Percentiles rank a stretch among this genome's conserved stretches.
Evolutionary conservation across 805 yeast genomes (phyloP).

Genomic region (Tetrapisispora taiwanensis): DNA sequence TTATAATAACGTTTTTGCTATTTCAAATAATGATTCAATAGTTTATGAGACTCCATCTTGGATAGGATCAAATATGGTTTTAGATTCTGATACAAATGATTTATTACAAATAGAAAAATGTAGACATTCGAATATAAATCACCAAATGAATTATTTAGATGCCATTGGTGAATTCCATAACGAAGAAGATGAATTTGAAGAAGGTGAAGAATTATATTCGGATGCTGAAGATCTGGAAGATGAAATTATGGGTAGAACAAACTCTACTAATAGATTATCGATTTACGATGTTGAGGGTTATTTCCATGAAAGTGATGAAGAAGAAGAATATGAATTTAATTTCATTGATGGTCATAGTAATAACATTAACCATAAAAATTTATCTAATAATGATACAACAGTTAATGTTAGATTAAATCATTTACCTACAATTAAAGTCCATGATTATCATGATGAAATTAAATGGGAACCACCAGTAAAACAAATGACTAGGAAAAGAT

Average conservation of each 20-base stretch:
- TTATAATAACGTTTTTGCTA: background rate
- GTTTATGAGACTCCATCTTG: too few relatives aligned
- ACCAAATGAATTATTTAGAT: background rate
- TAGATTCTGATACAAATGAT: background rate
- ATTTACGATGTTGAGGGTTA: constrained; percentile 23
- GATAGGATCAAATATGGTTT: too few relatives aligned
- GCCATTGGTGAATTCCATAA: background rate
- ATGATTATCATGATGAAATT: constrained; percentile 15
- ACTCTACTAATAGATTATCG: constrained; percentile 12
- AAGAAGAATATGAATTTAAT: constrained; percentile 15
- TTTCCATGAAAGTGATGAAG: constrained; percentile 19
- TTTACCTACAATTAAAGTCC: background rate
- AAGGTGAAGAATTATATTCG: background rate
- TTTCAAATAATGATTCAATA: background rate
- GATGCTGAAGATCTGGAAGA: constrained; percentile 1
- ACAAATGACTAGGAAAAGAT: constrained; percentile 31
- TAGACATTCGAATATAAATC: background rate
- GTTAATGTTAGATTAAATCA: background rate
- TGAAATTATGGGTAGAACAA: background rate
- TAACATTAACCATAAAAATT: background rate
- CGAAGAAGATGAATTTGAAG: constrained; percentile 1
- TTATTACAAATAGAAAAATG: background rate
- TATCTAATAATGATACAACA: background rate
- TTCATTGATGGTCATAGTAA: background rate
- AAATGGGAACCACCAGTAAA: constrained; percentile 44